A percentile compares a stretch with the other conserved stretches of the same genome.
phyloP scores from a whole-genome alignment of 1,284 basidiomycete genomes.

The Cutaneotrichosporon cyanovorans region DNA sequence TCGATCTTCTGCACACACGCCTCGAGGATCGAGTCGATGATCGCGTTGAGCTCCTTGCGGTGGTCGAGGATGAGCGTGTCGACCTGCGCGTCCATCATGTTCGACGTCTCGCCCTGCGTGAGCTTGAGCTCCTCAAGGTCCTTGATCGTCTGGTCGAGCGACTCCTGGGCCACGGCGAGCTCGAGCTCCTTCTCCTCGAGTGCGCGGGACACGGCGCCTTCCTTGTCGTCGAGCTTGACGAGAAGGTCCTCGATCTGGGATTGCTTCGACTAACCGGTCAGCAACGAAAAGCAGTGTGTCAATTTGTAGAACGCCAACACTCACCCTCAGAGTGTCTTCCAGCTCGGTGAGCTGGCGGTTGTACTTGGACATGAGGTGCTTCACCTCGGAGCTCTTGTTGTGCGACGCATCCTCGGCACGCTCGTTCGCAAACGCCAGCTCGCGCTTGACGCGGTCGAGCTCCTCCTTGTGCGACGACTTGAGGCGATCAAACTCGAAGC shows the following conservation, averaged over 20 bases:
- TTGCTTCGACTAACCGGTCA: slow-evolving; percentile 66
- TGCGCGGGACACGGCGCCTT: slow-evolving; percentile 66
- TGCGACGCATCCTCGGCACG: slow-evolving; percentile 88
- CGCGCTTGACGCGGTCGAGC: slow-evolving; percentile 82
- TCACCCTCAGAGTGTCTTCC: slow-evolving; percentile 82
- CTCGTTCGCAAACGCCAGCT: slow-evolving; percentile 95
- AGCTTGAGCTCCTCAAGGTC: slow-evolving; percentile 81
- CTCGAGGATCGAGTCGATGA: slow-evolving; percentile 97
- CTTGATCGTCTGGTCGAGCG: slow-evolving; percentile 88
- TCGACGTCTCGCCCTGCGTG: slow-evolving; percentile 73
- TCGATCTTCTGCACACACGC: slow-evolving; percentile 96
- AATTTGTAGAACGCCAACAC: too few relatives aligned
- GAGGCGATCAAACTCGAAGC: slow-evolving; percentile 93
- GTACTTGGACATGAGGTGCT: slow-evolving; percentile 80
- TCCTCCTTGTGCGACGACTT: slow-evolving; percentile 96
- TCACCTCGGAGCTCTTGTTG: slow-evolving; percentile 88
- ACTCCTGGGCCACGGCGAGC: slow-evolving; percentile 89
- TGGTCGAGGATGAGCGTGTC: slow-evolving; percentile 96
- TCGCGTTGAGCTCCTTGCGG: slow-evolving; percentile 94
- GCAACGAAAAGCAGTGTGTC: background rate
- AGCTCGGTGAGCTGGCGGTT: slow-evolving; percentile 93
- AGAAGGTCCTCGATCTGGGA: slow-evolving; percentile 87
- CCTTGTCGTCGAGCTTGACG: slow-evolving; percentile 64
- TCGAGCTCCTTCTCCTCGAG: slow-evolving; percentile 97
- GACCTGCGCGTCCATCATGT: slow-evolving; percentile 89